Evolutionary conservation across 2,329 filamentous ascomycete genomes (phyloP), one percentile per base, ranked within the genome.

Genomic region (Aspergillus aculeatus): DNA sequence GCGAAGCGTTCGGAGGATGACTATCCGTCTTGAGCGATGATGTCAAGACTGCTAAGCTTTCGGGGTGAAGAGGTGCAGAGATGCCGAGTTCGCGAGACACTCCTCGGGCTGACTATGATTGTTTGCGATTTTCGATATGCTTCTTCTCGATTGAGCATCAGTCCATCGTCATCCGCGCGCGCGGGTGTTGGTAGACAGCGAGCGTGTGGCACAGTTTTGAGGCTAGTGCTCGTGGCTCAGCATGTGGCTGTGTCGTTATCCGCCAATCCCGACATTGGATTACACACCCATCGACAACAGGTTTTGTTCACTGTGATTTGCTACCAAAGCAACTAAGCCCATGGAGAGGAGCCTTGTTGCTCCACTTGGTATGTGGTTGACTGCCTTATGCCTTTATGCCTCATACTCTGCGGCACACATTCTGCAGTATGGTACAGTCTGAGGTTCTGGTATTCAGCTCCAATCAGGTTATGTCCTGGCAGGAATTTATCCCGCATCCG

Each of bases 1-100:
- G 64, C 63, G 12, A 35, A n/a, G 5, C 38, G 26, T 24, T 50
- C 14, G 48, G 48, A 21, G 48, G 48, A 21, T 23, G 26, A 10
- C 26, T 29, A 29, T 29, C 26, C 26, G 26, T 29, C 26, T 29
- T 7, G 41, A 6, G 3, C 7, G 24, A 19, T 55, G 53, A 55
- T 55, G 53, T 48, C 41, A 55, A 55, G 26, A 50, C 2, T 24
- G 4, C 19, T 3, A 5, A 48, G 53, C 4, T 31, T 44, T 44
- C 16, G 12, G 5, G 16, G 6, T 19, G 19, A 12, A 35, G 12
- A 9, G 26, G 26, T 35, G 11, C 32, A 4, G 32, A 35, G 14
- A 6, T 35, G 32, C 5, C 32, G 32, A 35, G 32, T 5, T 12
- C 12, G 32, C 16, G 14, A 44, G 16, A 16, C 7, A 16, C 5